Percentiles rank a stretch among this genome's conserved stretches.
Conservation (phyloP, 2,329 filamentous ascomycete species). For the Aspergillus ibericus region DNA sequence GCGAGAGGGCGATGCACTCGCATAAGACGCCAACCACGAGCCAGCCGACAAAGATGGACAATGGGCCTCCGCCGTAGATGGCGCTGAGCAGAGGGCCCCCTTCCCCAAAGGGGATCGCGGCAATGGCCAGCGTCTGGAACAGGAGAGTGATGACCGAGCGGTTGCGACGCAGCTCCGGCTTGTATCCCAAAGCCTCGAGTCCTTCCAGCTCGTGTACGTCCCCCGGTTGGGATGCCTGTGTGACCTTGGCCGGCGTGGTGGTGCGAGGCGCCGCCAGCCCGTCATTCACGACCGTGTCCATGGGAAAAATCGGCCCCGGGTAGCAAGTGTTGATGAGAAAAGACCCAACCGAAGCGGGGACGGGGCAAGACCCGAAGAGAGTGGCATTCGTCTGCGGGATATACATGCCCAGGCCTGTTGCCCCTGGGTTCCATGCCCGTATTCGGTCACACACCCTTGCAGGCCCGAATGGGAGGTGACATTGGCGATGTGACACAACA, state of each 20-base stretch:
- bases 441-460: conserved; percentile 4
- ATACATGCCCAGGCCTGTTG: not conserved
- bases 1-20: conserved; percentile 54
- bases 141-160: conserved; percentile 61
- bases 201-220: conserved; percentile 28
- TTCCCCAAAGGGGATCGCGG: conserved; percentile 59
- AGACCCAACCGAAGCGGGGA: not conserved
- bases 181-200: conserved; percentile 56
- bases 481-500: not conserved
- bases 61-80: conserved; percentile 46
- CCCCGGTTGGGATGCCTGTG: conserved; percentile 16
- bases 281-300: not conserved
- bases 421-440: not conserved
- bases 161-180: conserved; percentile 58
- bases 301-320: not conserved
- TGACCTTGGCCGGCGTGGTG: not conserved
- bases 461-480: not conserved
- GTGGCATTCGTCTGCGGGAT: not conserved
- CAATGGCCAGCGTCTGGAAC: conserved; percentile 62
- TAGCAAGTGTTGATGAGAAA: not conserved
- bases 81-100: conserved; percentile 42
- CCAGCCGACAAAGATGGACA: conserved; percentile 60
- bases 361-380: not conserved
- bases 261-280: not conserved
- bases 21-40: conserved; percentile 55